Evolutionary conservation across 2,329 filamentous ascomycete genomes (phyloP).

Genomic region (Diaporthe ilicicola): DNA sequence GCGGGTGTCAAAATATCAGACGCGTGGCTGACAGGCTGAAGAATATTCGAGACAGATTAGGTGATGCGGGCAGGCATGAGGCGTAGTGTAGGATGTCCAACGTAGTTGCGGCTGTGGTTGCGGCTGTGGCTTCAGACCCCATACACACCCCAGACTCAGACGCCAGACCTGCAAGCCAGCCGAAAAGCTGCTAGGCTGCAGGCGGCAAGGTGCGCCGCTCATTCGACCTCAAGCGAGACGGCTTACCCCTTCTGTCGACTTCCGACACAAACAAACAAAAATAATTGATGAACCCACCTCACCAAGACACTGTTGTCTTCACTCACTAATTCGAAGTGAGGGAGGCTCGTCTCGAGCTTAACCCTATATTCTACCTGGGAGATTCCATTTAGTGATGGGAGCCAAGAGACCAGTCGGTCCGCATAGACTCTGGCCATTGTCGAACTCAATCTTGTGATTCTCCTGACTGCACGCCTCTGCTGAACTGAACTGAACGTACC

Average conservation of each 20-base stretch:
- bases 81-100: not conserved
- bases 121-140: not conserved
- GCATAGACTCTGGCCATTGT: too few relatives aligned
- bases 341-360: too few relatives aligned
- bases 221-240: not conserved
- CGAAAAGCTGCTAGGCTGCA: slow-evolving; percentile 1
- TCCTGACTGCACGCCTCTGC: not conserved
- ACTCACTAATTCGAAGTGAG: not conserved
- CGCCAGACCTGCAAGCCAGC: slow-evolving; percentile 16
- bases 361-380: too few relatives aligned
- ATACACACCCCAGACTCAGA: too few relatives aligned
- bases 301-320: not conserved
- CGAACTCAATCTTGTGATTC: not conserved
- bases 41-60: not conserved
- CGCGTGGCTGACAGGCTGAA: not conserved
- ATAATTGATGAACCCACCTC: not conserved
- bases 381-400: too few relatives aligned
- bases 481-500: not conserved
- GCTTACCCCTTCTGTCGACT: not conserved
- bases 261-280: too few relatives aligned
- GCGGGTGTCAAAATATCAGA: not conserved
- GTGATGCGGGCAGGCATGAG: not conserved
- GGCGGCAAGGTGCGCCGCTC: slow-evolving; percentile 8
- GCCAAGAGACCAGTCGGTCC: too few relatives aligned
- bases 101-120: slow-evolving; percentile 19